Evolutionary conservation across 352 stramenopile genomes (phyloP).

Genomic region (Phytophthora colocasiae): DNA sequence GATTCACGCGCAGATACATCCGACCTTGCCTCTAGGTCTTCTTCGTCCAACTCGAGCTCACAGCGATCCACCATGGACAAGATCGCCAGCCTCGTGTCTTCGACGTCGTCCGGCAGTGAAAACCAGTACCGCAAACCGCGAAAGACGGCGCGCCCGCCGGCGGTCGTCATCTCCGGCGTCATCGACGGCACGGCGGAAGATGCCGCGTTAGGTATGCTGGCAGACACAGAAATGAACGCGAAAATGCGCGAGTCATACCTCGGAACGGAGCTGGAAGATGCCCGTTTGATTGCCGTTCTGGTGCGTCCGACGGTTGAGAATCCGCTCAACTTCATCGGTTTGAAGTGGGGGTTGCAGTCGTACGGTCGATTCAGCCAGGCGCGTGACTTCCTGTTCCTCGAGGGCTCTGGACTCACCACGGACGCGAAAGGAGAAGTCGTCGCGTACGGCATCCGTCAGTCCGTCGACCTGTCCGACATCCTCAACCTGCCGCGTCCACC

Average conservation of each 20-base stretch:
- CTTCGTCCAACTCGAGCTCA: conserved; percentile 35
- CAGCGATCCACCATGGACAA: conserved; percentile 37
- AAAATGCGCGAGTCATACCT: conserved; percentile 50
- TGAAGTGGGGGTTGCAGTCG: conserved; percentile 52
- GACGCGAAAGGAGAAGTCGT: conserved; percentile 39
- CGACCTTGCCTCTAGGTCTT: conserved; percentile 32
- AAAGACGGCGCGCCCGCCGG: conserved; percentile 36
- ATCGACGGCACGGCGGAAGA: conserved; percentile 51
- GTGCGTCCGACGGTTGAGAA: conserved; percentile 32
- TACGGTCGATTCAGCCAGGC: conserved; percentile 45
- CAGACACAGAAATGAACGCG: conserved; percentile 47
- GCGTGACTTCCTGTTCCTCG: conserved; percentile 55
- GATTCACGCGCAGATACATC: conserved; percentile 30
- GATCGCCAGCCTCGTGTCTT: conserved; percentile 30
- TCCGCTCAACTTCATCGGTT: conserved; percentile 48
- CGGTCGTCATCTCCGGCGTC: conserved; percentile 41
- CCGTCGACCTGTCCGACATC: conserved; percentile 39
- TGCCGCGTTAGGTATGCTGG: conserved; percentile 44
- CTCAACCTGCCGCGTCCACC: conserved; percentile 35
- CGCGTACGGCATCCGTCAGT: conserved; percentile 41
- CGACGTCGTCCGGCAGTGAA: conserved; percentile 29
- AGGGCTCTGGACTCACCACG: conserved; percentile 42
- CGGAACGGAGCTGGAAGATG: conserved; percentile 44
- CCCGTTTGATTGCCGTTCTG: conserved; percentile 45
- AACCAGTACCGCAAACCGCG: conserved; percentile 19